Percentiles rank a stretch among this genome's conserved stretches.
Evolutionary conservation across 257 asterid species (phyloP).

Genomic region (Nicotiana noctiflora): DNA sequence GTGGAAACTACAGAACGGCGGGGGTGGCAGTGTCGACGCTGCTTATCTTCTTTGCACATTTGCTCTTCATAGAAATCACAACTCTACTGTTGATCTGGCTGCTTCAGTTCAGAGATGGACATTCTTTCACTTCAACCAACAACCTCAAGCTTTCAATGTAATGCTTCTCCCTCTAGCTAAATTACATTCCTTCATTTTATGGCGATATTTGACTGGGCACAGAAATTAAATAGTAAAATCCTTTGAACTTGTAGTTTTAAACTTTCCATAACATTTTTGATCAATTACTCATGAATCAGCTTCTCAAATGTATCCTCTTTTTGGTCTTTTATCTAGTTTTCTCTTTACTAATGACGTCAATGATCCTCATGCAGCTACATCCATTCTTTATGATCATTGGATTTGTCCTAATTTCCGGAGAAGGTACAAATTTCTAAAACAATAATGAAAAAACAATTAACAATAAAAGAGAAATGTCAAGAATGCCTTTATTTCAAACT

Average conservation of each 20-base stretch:
- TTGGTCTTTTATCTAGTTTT: no score
- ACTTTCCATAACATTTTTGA: background rate
- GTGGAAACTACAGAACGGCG: background rate
- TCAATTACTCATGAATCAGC: no score
- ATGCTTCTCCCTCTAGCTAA: background rate
- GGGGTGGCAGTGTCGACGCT: background rate
- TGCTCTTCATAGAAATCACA: constrained; percentile 1
- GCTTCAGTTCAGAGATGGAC: background rate
- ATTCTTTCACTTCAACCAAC: background rate
- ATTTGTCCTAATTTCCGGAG: constrained; percentile 1
- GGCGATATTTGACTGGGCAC: no score
- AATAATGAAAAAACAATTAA: background rate
- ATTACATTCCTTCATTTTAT: background rate
- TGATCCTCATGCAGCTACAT: background rate
- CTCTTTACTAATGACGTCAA: background rate
- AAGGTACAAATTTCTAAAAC: background rate
- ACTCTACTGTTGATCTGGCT: background rate
- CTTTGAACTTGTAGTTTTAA: background rate
- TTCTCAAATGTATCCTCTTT: no score
- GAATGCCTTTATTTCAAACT: background rate
- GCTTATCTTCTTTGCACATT: background rate
- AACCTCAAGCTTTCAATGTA: background rate
- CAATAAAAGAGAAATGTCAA: background rate
- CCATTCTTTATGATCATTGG: constrained; percentile 8
- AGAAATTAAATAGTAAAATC: background rate